phyloP scores from a whole-genome alignment of 75 land plant species.

The Adiantum capillusveneris region DNA sequence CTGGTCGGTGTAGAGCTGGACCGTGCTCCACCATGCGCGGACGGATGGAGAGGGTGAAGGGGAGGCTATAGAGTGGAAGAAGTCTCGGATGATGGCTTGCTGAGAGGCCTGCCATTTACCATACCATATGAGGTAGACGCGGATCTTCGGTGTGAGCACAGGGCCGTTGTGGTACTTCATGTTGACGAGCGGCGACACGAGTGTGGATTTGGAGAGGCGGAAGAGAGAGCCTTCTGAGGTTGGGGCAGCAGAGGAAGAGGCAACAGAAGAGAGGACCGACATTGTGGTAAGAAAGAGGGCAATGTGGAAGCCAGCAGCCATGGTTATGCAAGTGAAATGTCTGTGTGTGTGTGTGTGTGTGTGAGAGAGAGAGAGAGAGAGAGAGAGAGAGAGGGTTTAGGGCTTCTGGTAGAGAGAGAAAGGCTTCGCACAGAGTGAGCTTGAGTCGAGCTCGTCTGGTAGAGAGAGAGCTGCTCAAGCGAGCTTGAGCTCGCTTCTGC shows the following conservation, averaged over 20 bases:
- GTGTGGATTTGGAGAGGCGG: constrained; percentile 2
- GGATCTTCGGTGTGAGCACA: not conserved
- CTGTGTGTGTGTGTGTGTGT: too few species aligned
- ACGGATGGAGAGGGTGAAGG: constrained; percentile 38
- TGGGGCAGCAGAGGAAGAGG: not conserved
- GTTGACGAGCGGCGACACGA: not conserved
- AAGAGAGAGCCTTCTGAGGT: not conserved
- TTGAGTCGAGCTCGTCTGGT: too few species aligned
- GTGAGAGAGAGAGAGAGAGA: too few species aligned
- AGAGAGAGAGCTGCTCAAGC: too few species aligned
- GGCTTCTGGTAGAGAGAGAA: too few species aligned
- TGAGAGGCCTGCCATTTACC: not conserved
- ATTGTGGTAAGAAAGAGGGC: too few species aligned
- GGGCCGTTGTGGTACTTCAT: constrained; percentile 5
- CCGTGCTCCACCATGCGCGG: constrained; percentile 63
- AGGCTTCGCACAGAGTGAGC: too few species aligned
- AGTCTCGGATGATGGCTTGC: constrained; percentile 1
- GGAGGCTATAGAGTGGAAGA: not conserved
- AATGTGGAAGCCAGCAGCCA: too few species aligned
- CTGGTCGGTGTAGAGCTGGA: constrained; percentile 68
- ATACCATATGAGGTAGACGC: not conserved
- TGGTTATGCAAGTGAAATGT: too few species aligned
- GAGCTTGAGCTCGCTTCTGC: too few species aligned
- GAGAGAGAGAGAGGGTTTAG: too few species aligned
- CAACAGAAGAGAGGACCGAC: constrained; percentile 21